Evolutionary conservation across 805 yeast genomes (phyloP), one percentile per base, ranked within the genome.

Genomic region (Cyberlindnera lachancei): DNA sequence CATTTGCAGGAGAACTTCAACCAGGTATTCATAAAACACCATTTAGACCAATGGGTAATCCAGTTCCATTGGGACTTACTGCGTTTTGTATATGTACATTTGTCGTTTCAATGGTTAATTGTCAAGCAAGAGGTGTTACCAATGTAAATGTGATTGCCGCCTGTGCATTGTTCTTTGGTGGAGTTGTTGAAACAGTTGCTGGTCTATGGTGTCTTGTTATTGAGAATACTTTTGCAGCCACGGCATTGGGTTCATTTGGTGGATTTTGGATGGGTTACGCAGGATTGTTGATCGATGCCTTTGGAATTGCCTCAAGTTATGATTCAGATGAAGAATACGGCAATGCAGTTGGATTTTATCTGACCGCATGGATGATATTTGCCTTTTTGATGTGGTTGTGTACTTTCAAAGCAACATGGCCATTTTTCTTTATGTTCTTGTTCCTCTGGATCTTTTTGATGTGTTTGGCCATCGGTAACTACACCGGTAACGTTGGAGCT

Each of bases 241-340:
- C 80, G 18, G 59, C 61, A 15, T 50, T 63, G 37, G 58, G 62
- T 22, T 52, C 66, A 5, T 63, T 59, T 44, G 90, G 84, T 37
- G 88, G 85, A 4, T 80, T 80, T 54, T 80, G 90, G 90, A 71
- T 77, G 63, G 63, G 78, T 18, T 80, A 74, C 64, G 87, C 79
- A 38, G 81, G 81, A 20, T 70, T 80, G 21, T 55, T 58, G 36
- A 65, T 71, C 29, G 77, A 75, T 29, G 68, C 70, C 49, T 77
- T 76, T 51, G 76, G 75, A 17, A 70, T 75, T 18, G 57, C 55
- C 3, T 58, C 69, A 2, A 70, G 70, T 6, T 72, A 76, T 41
- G 58, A 58, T 22, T 66, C 58, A 5, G 65, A 63, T 6, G 50
- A 55, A 13, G 75, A 69, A 46, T 52, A 66, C 15, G 52, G 52